Conservation (phyloP, 2,329 filamentous ascomycete genomes). For the Epichloe elymi region DNA sequence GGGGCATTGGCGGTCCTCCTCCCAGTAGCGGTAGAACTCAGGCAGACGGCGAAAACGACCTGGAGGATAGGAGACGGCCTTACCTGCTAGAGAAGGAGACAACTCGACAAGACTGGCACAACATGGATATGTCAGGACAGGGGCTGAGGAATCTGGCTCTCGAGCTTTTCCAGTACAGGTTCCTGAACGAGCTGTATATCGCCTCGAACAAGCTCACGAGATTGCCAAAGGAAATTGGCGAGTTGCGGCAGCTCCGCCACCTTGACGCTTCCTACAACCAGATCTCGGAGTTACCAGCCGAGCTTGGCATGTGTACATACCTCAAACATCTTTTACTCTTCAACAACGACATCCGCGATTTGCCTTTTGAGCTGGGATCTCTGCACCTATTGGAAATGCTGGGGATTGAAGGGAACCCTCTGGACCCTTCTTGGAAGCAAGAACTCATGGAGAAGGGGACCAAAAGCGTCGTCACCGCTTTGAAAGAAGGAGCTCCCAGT, state of each 20-base stretch:
- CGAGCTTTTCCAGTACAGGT: constrained; percentile 74
- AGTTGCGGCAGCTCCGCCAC: constrained; percentile 65
- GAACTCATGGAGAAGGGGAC: constrained; percentile 82
- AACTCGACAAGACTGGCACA: constrained; percentile 76
- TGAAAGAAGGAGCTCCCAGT: constrained; percentile 80
- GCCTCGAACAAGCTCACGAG: constrained; percentile 80
- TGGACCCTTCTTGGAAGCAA: constrained; percentile 63
- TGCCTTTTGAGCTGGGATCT: constrained; percentile 80
- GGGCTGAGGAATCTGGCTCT: constrained; percentile 71
- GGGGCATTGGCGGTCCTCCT: constrained; percentile 46
- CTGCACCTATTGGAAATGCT: constrained; percentile 79
- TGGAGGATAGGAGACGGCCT: constrained; percentile 44
- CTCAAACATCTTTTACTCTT: constrained; percentile 76
- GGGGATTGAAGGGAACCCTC: constrained; percentile 82
- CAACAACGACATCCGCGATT: constrained; percentile 71
- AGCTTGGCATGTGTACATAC: constrained; percentile 94
- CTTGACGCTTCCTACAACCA: constrained; percentile 86
- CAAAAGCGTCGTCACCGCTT: constrained; percentile 64
- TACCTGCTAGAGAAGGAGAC: constrained; percentile 53
- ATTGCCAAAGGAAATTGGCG: constrained; percentile 70
- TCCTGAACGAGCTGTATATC: constrained; percentile 84
- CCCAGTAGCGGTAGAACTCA: constrained; percentile 34
- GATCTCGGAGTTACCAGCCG: constrained; percentile 66
- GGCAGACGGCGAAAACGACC: constrained; percentile 38
- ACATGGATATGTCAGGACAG: constrained; percentile 92